Evolutionary conservation across 176 grass and related monocot genomes (phyloP), one percentile per base, ranked within the genome.

Genomic region (Melocanna baccifera): DNA sequence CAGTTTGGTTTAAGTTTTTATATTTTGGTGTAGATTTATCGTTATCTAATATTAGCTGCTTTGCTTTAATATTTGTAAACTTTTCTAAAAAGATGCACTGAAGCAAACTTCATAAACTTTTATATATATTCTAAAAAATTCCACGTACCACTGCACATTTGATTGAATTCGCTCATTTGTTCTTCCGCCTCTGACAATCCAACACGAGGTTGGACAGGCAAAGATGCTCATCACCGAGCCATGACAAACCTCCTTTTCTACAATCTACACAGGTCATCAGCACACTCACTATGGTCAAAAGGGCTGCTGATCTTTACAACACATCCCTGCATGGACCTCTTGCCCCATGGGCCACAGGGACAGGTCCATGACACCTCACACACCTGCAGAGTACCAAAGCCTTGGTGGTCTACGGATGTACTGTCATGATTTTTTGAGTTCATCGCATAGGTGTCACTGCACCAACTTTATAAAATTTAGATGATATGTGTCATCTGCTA

Each of bases 211-310:
- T 16, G 69, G 77, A 80, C 14, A 5, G 6, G 46, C 67, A 81
- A 76, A 87, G 79, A 90, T 90, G 57, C 79, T 83, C 58, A 47
- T 82, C 78, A 64, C 78, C 88, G 51, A 52, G 83, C 71, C 69
- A 48, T 85, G 87, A 81, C 87, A 85, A 89, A 84, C 71, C 1
- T 0, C 32, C 46, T 62, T 81, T 82, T 12, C 43, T 56, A 22
- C 19, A 2, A 78, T 62, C 67, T 18, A 25, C 75, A 20, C 48
- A 51, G 62, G 72, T 71, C 71, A 84, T 67, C 84, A 66, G 28
- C 41, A 85, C 45, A 56, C 62, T 32, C 62, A 73, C 52, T 67
- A 78, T 64, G 75, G 89, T 87, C 72, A 78, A 82, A 85, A 86
- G 82, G 69, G 65, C 53, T 80, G 46, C 41, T 74, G 25, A 48